phyloP scores from a whole-genome alignment of 2,329 filamentous ascomycete species.

The Claviceps purpurea region DNA sequence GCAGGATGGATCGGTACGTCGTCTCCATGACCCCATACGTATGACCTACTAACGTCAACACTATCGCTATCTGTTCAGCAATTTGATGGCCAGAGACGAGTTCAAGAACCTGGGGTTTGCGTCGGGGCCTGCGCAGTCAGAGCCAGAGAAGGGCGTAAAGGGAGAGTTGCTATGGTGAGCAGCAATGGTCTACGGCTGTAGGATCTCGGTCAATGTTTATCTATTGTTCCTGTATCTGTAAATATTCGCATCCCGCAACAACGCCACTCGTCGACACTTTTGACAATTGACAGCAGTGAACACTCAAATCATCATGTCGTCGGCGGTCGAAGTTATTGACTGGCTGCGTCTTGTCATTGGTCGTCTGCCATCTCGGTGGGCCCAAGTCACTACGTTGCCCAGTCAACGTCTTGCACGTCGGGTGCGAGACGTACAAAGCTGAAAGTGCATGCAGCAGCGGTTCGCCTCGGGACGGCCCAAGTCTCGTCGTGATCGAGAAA shows the following conservation, averaged over 20 bases:
- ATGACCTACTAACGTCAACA: background rate
- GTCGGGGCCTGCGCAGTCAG: slow-evolving; percentile 5
- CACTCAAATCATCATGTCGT: no score
- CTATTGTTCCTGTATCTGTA: background rate
- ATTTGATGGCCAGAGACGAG: slow-evolving; percentile 90
- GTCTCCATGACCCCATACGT: no score
- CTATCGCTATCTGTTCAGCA: slow-evolving; percentile 34
- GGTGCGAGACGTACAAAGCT: slow-evolving; percentile 8
- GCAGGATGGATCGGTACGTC: slow-evolving; percentile 83
- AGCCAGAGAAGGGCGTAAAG: slow-evolving; percentile 22
- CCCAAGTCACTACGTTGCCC: slow-evolving; percentile 10
- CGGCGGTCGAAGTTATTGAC: background rate
- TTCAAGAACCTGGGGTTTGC: slow-evolving; percentile 85
- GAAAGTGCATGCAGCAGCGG: slow-evolving; percentile 1
- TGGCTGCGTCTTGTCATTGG: background rate
- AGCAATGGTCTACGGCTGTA: background rate
- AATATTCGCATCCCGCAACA: background rate
- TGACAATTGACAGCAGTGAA: no score
- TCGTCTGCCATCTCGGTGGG: background rate
- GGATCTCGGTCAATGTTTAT: background rate
- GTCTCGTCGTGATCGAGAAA: background rate
- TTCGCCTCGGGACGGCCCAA: background rate
- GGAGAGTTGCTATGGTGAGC: slow-evolving; percentile 23
- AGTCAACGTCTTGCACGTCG: slow-evolving; percentile 8
- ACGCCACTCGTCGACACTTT: background rate